phyloP scores from a whole-genome alignment of 2,329 filamentous ascomycete species.

The Calcarisporium arbuscula region DNA sequence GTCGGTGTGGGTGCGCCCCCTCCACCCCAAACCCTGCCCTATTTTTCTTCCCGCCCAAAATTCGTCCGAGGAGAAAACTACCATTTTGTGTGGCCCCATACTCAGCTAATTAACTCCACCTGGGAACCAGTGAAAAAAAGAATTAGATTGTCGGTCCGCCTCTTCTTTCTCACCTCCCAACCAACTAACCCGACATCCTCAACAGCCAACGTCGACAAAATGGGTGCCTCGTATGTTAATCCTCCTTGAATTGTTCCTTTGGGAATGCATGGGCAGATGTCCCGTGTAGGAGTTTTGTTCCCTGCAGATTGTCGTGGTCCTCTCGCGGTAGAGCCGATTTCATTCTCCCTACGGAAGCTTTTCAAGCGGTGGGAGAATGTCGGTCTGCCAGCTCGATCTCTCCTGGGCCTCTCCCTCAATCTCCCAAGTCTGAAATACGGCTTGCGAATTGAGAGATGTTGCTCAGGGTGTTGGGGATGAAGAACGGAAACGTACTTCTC shows the following conservation, averaged over 20 bases:
- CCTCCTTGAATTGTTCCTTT: constrained; percentile 31
- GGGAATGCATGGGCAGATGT: constrained; percentile 28
- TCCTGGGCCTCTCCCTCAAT: constrained; percentile 58
- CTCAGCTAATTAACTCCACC: constrained; percentile 4
- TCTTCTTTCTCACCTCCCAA: constrained; percentile 13
- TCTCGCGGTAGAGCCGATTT: constrained; percentile 62
- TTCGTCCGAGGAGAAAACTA: neutral
- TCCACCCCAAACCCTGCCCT: constrained; percentile 26
- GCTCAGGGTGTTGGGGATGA: constrained; percentile 74
- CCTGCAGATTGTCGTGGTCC: constrained; percentile 78
- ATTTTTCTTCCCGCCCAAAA: constrained; percentile 13
- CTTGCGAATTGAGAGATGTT: constrained; percentile 52
- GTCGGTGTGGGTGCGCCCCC: constrained; percentile 14
- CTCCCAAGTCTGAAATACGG: constrained; percentile 37
- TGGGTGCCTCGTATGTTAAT: constrained; percentile 49
- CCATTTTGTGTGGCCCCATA: constrained; percentile 4
- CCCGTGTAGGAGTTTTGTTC: constrained; percentile 45
- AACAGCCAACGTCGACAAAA: constrained; percentile 34
- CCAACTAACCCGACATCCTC: constrained; percentile 31
- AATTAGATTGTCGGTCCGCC: constrained; percentile 7
- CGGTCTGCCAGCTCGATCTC: constrained; percentile 68
- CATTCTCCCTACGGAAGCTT: constrained; percentile 21
- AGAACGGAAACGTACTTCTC: constrained; percentile 53
- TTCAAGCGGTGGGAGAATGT: constrained; percentile 18
- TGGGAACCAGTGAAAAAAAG: constrained; percentile 11